Conservation (phyloP, 2,329 filamentous ascomycete species). For the Cladosporium sp. region DNA sequence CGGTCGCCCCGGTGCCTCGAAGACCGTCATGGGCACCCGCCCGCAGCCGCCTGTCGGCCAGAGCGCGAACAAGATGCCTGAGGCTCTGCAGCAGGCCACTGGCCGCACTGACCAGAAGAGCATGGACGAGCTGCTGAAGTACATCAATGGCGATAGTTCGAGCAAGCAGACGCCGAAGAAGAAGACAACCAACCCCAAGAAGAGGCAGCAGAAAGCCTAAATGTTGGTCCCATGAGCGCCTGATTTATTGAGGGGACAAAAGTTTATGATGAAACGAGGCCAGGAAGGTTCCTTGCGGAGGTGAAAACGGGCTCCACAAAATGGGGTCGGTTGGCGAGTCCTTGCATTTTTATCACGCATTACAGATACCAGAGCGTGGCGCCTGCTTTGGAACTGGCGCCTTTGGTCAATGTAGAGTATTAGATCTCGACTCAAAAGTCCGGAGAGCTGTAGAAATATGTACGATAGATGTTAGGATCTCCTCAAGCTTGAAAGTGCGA, state of each 20-base stretch:
- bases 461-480: background rate
- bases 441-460: background rate
- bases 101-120: conserved; percentile 52
- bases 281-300: background rate
- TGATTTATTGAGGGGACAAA: background rate
- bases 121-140: conserved; percentile 89
- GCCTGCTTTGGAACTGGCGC: background rate
- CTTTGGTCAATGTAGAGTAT: background rate
- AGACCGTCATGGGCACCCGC: conserved; percentile 46
- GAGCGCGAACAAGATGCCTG: conserved; percentile 4
- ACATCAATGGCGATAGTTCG: conserved; percentile 69
- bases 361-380: background rate
- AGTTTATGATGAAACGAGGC: background rate
- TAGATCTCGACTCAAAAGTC: background rate
- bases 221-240: background rate
- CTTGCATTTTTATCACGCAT: background rate
- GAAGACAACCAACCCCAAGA: conserved; percentile 6
- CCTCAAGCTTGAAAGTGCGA: background rate
- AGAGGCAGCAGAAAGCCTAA: conserved; percentile 11
- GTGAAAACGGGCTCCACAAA: background rate
- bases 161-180: conserved; percentile 31
- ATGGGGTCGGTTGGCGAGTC: background rate
- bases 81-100: conserved; percentile 7
- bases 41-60: conserved; percentile 53
- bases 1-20: conserved; percentile 38